These are phyloP conservation scores for Santalum album DNA, from an alignment of 164 flowering plant genomes.

Conservation along the genomic window DNA sequence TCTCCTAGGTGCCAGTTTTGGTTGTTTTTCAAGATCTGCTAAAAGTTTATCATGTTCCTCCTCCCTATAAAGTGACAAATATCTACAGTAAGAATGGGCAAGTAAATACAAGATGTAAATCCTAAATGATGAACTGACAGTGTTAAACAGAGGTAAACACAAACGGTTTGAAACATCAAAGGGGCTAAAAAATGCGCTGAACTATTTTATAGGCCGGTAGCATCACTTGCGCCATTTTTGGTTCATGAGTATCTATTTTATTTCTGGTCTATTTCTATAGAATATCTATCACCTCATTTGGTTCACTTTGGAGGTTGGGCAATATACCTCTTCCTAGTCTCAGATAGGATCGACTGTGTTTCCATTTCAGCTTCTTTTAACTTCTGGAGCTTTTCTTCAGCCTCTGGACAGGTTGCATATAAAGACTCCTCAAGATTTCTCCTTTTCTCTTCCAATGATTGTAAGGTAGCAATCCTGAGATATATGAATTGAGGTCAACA, in stretches of 20 bases:
- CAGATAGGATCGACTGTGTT: slow-evolving; percentile 30
- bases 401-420: slow-evolving; percentile 22
- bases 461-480: slow-evolving; percentile 31
- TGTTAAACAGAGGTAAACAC: too few species aligned
- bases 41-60: slow-evolving; percentile 48
- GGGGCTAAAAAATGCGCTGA: too few species aligned
- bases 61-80: slow-evolving; percentile 30
- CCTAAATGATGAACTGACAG: background rate
- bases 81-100: background rate
- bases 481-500: background rate
- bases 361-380: slow-evolving; percentile 39
- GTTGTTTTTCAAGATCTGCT: slow-evolving; percentile 49
- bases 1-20: slow-evolving; percentile 46
- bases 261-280: too few species aligned
- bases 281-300: too few species aligned
- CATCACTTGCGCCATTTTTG: too few species aligned
- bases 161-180: too few species aligned
- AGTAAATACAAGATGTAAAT: background rate
- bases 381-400: slow-evolving; percentile 34
- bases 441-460: slow-evolving; percentile 43
- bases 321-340: slow-evolving; percentile 48
- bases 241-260: too few species aligned
- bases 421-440: slow-evolving; percentile 31
- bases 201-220: too few species aligned
- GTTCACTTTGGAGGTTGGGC: too few species aligned